phyloP scores from a whole-genome alignment of 768 basidiomycete species.

The Mycena chlorophos region DNA sequence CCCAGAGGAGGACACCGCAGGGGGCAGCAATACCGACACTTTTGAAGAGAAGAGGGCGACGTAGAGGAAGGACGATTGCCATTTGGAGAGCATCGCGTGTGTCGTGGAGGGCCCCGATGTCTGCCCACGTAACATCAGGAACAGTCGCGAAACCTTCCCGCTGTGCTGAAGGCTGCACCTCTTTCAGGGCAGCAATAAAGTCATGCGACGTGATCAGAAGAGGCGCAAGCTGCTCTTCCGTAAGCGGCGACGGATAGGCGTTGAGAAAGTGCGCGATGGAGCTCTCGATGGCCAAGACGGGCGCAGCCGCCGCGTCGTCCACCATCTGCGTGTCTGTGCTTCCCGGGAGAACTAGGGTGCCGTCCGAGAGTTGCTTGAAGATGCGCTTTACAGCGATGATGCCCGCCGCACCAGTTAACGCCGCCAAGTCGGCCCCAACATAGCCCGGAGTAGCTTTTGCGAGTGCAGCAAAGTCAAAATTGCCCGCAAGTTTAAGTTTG shows the following conservation, averaged over 20 bases:
- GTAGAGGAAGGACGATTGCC: conserved; percentile 96
- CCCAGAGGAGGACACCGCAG: conserved; percentile 97
- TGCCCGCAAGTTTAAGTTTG: conserved; percentile 81
- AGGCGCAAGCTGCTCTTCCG: conserved; percentile 73
- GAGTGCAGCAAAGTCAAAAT: conserved; percentile 81
- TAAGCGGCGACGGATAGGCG: conserved; percentile 81
- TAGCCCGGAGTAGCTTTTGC: conserved; percentile 97
- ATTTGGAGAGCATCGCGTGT: conserved; percentile 92
- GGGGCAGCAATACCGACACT: conserved; percentile 88
- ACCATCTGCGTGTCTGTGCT: conserved; percentile 45
- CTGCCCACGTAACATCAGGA: conserved; percentile 92
- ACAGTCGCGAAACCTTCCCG: conserved; percentile 98
- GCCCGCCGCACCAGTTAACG: conserved; percentile 90
- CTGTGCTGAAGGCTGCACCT: conserved; percentile 94
- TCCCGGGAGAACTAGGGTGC: conserved; percentile 48
- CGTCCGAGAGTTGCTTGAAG: conserved; percentile 76
- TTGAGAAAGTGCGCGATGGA: conserved; percentile 91
- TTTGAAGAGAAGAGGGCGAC: conserved; percentile 83
- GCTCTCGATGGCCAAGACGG: conserved; percentile 31
- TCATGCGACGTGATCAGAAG: conserved; percentile 80
- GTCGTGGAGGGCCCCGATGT: conserved; percentile 87
- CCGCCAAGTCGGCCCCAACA: conserved; percentile 91
- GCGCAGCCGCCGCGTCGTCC: conserved; percentile 33
- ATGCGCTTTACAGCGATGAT: conserved; percentile 96
- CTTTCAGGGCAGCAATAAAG: conserved; percentile 77